These are phyloP conservation scores for Mycena belliarum DNA, from an alignment of 768 basidiomycete genomes.

Conservation along the genomic window DNA sequence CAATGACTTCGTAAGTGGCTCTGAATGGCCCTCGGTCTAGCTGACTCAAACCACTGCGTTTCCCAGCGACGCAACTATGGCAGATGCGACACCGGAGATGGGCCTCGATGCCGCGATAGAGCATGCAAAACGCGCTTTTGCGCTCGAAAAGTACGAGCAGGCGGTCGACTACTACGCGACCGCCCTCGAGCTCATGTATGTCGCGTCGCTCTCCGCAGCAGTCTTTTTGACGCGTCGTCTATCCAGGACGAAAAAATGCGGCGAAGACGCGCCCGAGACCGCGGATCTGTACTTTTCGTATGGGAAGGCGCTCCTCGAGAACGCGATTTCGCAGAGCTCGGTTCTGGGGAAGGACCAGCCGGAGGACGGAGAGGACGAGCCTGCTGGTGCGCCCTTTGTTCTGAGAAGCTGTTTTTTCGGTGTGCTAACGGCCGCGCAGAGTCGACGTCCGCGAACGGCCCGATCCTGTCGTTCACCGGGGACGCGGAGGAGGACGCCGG, in stretches of 20 bases:
- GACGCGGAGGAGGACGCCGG: conserved; percentile 56
- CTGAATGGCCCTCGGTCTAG: not conserved
- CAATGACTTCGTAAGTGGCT: not conserved
- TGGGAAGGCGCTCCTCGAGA: conserved; percentile 90
- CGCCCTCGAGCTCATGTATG: conserved; percentile 82
- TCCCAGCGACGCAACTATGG: conserved; percentile 18
- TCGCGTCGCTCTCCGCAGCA: conserved; percentile 32
- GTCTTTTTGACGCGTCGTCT: conserved; percentile 20
- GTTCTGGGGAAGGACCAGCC: conserved; percentile 90
- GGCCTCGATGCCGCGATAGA: conserved; percentile 64
- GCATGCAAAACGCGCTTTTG: conserved; percentile 86
- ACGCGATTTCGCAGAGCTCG: conserved; percentile 81
- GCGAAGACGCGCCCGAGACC: conserved; percentile 79
- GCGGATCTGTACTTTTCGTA: conserved; percentile 91
- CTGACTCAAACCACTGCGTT: not conserved
- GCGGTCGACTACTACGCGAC: conserved; percentile 83
- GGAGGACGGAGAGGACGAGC: conserved; percentile 47
- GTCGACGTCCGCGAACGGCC: conserved; percentile 41
- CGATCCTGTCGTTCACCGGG: conserved; percentile 78
- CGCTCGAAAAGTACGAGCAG: conserved; percentile 82
- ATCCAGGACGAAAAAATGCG: conserved; percentile 67
- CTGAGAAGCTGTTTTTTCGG: not conserved
- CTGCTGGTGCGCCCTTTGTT: conserved; percentile 13
- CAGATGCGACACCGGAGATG: conserved; percentile 30
- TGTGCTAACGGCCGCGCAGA: not conserved